Evolutionary conservation across 2,329 filamentous ascomycete genomes (phyloP).

Genomic region (Verticillium tricorpus): DNA sequence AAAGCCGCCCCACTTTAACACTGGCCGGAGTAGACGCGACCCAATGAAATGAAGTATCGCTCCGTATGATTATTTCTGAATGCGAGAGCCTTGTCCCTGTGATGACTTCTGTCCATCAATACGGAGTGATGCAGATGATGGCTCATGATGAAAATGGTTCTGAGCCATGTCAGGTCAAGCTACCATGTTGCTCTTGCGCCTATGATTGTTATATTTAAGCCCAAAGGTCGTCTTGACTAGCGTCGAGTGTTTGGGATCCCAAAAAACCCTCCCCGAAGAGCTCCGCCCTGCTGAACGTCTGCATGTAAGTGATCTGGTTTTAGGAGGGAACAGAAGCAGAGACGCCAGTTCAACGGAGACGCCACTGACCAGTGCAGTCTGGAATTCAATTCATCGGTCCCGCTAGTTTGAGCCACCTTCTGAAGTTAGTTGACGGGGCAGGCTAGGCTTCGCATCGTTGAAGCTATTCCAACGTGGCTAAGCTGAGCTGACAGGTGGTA

Average conservation of each 20-base stretch:
- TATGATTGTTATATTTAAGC: too few species aligned
- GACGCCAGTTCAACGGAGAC: neutral
- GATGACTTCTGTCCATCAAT: too few species aligned
- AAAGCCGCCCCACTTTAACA: too few species aligned
- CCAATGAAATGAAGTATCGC: too few species aligned
- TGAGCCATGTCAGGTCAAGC: neutral
- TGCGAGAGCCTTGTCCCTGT: too few species aligned
- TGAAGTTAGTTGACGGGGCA: neutral
- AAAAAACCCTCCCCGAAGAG: neutral
- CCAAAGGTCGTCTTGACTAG: neutral
- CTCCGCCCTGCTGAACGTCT: neutral
- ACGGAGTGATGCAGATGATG: too few species aligned
- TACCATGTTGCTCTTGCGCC: neutral
- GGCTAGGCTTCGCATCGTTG: neutral
- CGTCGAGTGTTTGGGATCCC: neutral
- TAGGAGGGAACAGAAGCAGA: neutral
- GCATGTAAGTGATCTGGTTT: neutral
- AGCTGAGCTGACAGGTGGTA: neutral
- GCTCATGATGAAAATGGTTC: too few species aligned
- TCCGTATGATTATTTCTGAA: too few species aligned
- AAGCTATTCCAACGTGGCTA: neutral
- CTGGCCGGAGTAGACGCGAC: too few species aligned
- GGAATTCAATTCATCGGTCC: neutral
- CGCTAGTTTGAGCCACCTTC: neutral
- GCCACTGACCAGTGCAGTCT: neutral